phyloP scores from a whole-genome alignment of 139 green algal genomes.

The Picochlorum sp. region DNA sequence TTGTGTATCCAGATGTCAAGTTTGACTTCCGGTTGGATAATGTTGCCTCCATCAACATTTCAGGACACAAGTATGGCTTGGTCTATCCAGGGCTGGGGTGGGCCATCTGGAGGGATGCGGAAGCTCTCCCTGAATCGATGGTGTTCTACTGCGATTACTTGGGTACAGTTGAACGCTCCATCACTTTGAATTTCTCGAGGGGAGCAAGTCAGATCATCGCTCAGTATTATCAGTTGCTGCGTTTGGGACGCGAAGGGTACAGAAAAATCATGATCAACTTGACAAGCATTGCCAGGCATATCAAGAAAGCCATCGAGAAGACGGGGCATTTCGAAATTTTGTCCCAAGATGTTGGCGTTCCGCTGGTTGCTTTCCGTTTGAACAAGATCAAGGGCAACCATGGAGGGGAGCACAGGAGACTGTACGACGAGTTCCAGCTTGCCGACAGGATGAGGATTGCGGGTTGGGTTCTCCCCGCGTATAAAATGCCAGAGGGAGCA shows the following conservation, averaged over 20 bases:
- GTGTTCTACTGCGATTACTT: conserved; percentile 24
- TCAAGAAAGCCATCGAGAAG: conserved; percentile 18
- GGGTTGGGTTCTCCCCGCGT: conserved; percentile 59
- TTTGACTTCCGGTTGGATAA: conserved; percentile 63
- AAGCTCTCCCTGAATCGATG: conserved; percentile 17
- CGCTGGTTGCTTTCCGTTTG: conserved; percentile 54
- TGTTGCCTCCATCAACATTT: conserved; percentile 61
- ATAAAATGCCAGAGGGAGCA: conserved; percentile 47
- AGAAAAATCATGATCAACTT: conserved; percentile 52
- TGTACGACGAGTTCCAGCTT: conserved; percentile 59
- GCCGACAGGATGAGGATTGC: conserved; percentile 41
- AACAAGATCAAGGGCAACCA: conserved; percentile 15
- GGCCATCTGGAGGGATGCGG: conserved; percentile 43
- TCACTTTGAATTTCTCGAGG: conserved; percentile 72
- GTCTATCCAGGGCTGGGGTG: conserved; percentile 63
- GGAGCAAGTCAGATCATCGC: conserved; percentile 42
- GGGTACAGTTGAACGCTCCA: conserved; percentile 44
- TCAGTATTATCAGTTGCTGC: conserved; percentile 56
- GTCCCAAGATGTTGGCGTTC: conserved; percentile 34
- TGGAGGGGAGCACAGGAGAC: conserved; percentile 9
- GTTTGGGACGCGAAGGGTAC: conserved; percentile 57
- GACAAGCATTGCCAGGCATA: conserved; percentile 18
- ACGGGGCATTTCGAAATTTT: conserved; percentile 39
- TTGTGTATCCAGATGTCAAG: conserved; percentile 50
- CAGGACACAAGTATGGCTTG: conserved; percentile 54